These are phyloP conservation scores for Ambrosia hybrid DNA, from an alignment of 140 eudicot species.

Conservation along the genomic window DNA sequence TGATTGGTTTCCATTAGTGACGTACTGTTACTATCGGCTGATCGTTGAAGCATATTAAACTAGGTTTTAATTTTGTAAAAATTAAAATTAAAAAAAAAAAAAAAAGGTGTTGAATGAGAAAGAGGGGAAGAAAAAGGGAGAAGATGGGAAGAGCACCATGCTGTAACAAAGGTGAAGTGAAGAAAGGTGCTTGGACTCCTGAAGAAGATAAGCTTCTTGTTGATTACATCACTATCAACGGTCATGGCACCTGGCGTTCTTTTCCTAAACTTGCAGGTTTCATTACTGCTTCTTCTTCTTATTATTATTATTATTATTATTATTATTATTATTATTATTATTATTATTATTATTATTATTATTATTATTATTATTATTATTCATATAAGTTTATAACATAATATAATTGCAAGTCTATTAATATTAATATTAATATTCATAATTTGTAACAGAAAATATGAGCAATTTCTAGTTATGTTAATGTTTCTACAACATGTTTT, in stretches of 20 bases:
- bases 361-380: too few species aligned
- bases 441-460: too few species aligned
- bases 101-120: slow-evolving; percentile 30
- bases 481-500: not conserved
- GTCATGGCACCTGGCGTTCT: slow-evolving; percentile 80
- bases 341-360: too few species aligned
- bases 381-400: too few species aligned
- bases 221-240: slow-evolving; percentile 59
- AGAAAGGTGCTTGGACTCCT: slow-evolving; percentile 81
- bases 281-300: not conserved
- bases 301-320: too few species aligned
- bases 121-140: slow-evolving; percentile 29
- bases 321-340: too few species aligned
- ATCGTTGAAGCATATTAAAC: too few species aligned
- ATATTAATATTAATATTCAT: too few species aligned
- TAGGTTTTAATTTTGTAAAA: slow-evolving; percentile 6
- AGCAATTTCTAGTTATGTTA: not conserved
- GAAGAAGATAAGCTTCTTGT: slow-evolving; percentile 78
- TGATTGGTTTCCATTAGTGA: not conserved
- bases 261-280: slow-evolving; percentile 83
- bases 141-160: slow-evolving; percentile 66
- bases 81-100: not conserved
- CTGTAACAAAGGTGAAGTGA: slow-evolving; percentile 58
- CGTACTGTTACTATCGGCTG: not conserved
- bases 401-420: too few species aligned